Base-by-base conservation (phyloP, 129 eudicot species). In the Artemisia tridentata region DNA sequence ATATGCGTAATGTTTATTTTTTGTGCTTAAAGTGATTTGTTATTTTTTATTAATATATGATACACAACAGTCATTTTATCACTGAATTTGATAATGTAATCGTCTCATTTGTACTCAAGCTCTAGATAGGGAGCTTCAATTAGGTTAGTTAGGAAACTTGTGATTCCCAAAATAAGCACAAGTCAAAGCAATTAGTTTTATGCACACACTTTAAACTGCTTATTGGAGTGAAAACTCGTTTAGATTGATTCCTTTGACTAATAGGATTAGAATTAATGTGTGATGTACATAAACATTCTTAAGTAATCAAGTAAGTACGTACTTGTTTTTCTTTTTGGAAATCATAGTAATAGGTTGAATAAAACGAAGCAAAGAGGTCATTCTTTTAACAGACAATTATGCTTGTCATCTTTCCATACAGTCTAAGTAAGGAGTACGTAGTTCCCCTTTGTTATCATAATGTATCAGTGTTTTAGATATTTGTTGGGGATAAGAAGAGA, bases 181-280 rank as follows among this genome's bases (percentile, higher is more conserved):
- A 38, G 10, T 38, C 45, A 38, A 38, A 5, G 45, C 45, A 38
- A 38, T 4, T 29, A 29, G 34, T 29, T 29, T 29, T 29, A 29
- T 38, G 45, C 45, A 38, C 6, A 34, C 43, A 34, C 48, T 34
- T 23, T 71, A 21, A 21, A 57, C 15, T 8, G 18, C 55, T 38
- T 63, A 31, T 50, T 63, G 51, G 50, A 3, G 9, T 29, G 5
- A 29, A 29, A 29, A 29, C 4, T 34, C 41, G 8, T 5, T 11
- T 52, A 67, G 3, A 15, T n/a, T 68, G 46, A 27, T 68, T 19
- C 63, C 71, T 12, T 73, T 52, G 17, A 27, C 70, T 63, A 38
- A 63, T 73, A 19, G 18, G 65, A 74, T 53, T 25, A 54, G 47
- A n/a, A 15, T 19, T 65, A 53, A 49, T 57, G 31, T 63, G 71